Conservation (phyloP, 2,329 filamentous ascomycete species). For the Gliomastix tumulicola region DNA sequence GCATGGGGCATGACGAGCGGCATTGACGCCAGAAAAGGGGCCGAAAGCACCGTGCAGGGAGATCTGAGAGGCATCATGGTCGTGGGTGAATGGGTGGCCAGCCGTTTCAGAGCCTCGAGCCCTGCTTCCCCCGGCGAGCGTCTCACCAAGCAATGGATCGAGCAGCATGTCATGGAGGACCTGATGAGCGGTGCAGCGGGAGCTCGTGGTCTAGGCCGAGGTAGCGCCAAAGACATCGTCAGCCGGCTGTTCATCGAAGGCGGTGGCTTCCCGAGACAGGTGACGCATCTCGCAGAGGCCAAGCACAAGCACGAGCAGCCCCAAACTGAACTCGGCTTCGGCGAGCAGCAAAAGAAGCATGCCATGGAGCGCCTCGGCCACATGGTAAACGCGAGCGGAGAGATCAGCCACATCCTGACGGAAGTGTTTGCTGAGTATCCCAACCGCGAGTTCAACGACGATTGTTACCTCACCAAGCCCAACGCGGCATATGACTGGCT, state of each 20-base stretch:
- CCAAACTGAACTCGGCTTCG: constrained; percentile 58
- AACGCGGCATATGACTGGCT: constrained; percentile 89
- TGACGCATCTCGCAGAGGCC: constrained; percentile 29
- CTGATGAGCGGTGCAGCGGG: constrained; percentile 65
- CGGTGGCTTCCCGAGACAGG: constrained; percentile 64
- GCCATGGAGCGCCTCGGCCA: constrained; percentile 66
- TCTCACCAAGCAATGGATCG: constrained; percentile 71
- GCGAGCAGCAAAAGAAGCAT: constrained; percentile 64
- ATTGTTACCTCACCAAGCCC: constrained; percentile 84
- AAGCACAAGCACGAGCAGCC: constrained; percentile 46
- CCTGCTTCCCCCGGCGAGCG: constrained; percentile 29
- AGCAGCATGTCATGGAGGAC: constrained; percentile 62
- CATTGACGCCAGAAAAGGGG: constrained; percentile 61
- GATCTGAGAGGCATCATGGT: constrained; percentile 82
- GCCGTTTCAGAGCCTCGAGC: constrained; percentile 51
- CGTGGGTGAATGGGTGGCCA: constrained; percentile 79
- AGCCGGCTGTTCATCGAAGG: constrained; percentile 73
- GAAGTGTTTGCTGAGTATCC: constrained; percentile 87
- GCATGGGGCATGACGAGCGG: constrained; percentile 73
- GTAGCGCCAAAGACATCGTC: constrained; percentile 67
- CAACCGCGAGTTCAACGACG: constrained; percentile 84
- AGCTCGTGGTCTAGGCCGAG: constrained; percentile 63
- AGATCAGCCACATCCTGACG: constrained; percentile 69
- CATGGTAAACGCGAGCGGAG: constrained; percentile 73
- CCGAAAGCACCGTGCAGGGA: constrained; percentile 60